Evolutionary conservation across 176 grass and related monocot genomes (phyloP), one percentile per base, ranked within the genome.

Genomic region (Aegilops longissima): DNA sequence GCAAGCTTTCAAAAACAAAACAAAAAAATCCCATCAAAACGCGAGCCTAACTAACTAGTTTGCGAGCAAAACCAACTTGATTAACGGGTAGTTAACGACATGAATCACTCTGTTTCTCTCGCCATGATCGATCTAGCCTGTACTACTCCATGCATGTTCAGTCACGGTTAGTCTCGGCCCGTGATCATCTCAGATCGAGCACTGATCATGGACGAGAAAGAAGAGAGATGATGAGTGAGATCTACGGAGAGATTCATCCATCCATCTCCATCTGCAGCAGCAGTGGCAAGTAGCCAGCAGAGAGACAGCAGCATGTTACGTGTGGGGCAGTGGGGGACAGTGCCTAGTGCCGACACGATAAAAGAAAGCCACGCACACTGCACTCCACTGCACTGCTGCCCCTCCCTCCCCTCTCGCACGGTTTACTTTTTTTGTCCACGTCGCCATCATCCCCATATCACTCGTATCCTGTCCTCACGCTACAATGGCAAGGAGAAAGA

Each of bases 291-390:
- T 59, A 21, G 56, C 56, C 6, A 8, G 13, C 25, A 36, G 49
- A 52, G n/a, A 17, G 86, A 81, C 90, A 91, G 9, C 39, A 12
- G 71, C 90, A 91, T 35, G 86, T 91, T 91, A 88, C 13, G 64
- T 91, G 86, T 91, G 89, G 86, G 86, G 70, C 86, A 91, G 52
- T 3, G 69, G 86, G 82, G 77, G 86, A 88, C 90, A 91, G 17
- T 30, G 71, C 12, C 90, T 82, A 91, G 90, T 91, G 86, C 86
- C 90, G 90, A 91, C 90, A 91, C 72, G 40, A 88, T 88, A 85
- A 91, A 91, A 91, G 82, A 91, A 87, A 83, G 23, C 73, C 81
- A 82, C 73, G 12, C 42, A 74, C 71, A 51, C 63, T 39, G 47
- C 13, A 45, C 34, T 70, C 8, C 6, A 13, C 23, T 66, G 12